These are phyloP conservation scores for Lupinus albus DNA, from an alignment of 306 rosid species.

Conservation along the genomic window DNA sequence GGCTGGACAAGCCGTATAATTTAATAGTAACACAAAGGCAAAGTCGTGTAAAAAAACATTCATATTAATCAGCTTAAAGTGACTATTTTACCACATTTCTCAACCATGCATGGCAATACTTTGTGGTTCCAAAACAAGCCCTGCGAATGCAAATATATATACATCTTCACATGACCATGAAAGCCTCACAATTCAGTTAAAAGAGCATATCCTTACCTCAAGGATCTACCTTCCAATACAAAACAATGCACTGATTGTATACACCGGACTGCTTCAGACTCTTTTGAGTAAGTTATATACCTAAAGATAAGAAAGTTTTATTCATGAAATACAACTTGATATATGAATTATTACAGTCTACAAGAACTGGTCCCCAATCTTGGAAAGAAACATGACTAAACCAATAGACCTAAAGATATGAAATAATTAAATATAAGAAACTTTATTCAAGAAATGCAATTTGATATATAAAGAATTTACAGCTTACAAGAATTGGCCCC, in stretches of 20 bases:
- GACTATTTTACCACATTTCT: constrained; percentile 54
- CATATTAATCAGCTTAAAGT: constrained; percentile 29
- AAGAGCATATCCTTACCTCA: constrained; percentile 50
- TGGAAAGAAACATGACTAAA: constrained; percentile 24
- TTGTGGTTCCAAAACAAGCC: constrained; percentile 67
- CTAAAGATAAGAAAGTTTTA: constrained; percentile 39
- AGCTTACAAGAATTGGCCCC: constrained; percentile 14
- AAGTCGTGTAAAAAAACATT: constrained; percentile 27
- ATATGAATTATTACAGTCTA: constrained; percentile 17
- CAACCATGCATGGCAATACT: constrained; percentile 66
- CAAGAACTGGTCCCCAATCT: constrained; percentile 24
- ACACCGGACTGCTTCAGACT: constrained; percentile 55
- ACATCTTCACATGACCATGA: constrained; percentile 31
- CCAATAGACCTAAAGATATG: constrained; percentile 6
- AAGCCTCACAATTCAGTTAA: constrained; percentile 35
- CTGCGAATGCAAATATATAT: constrained; percentile 45
- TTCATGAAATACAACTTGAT: constrained; percentile 24
- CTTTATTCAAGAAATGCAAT: constrained; percentile 17
- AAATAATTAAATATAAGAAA: constrained; percentile 44
- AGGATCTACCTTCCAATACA: constrained; percentile 57
- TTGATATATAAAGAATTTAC: constrained; percentile 9
- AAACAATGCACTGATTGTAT: constrained; percentile 63
- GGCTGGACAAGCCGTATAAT: constrained; percentile 48
- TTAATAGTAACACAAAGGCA: constrained; percentile 17
- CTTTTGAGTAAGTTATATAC: constrained; percentile 60